phyloP scores from a whole-genome alignment of 129 eudicot genomes.

The Flaveria brownii region DNA sequence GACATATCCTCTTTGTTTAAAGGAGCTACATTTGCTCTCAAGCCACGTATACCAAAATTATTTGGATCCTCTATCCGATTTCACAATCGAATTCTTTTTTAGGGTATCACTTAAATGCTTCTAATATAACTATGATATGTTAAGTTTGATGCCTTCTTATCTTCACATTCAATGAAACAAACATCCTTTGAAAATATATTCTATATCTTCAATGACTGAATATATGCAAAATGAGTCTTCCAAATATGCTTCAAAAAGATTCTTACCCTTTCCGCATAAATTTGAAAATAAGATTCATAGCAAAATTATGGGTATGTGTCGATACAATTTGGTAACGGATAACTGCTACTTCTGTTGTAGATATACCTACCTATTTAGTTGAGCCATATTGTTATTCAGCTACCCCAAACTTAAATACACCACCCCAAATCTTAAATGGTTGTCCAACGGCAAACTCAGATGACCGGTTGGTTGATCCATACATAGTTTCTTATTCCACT shows the following conservation, averaged over 20 bases:
- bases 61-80: neutral
- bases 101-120: neutral
- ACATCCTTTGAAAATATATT: neutral
- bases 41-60: neutral
- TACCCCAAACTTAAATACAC: too few relatives aligned
- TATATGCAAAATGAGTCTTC: slow-evolving; percentile 16
- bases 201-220: slow-evolving; percentile 11
- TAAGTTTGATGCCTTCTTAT: slow-evolving; percentile 25
- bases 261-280: slow-evolving; percentile 14
- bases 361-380: too few relatives aligned
- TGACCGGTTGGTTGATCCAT: too few relatives aligned
- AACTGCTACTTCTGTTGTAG: too few relatives aligned
- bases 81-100: neutral
- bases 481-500: too few relatives aligned
- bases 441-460: too few relatives aligned
- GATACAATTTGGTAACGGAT: neutral
- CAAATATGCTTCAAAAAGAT: slow-evolving; percentile 24
- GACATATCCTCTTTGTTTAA: too few relatives aligned
- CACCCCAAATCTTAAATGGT: too few relatives aligned
- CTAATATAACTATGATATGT: neutral
- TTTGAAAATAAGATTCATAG: neutral
- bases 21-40: too few relatives aligned
- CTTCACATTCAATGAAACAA: slow-evolving; percentile 17
- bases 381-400: too few relatives aligned
- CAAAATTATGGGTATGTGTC: neutral